A percentile compares a stretch with the other conserved stretches of the same genome.
These are phyloP conservation scores for Lentinula aciculospora DNA, from an alignment of 768 basidiomycete genomes.

Conservation along the genomic window DNA sequence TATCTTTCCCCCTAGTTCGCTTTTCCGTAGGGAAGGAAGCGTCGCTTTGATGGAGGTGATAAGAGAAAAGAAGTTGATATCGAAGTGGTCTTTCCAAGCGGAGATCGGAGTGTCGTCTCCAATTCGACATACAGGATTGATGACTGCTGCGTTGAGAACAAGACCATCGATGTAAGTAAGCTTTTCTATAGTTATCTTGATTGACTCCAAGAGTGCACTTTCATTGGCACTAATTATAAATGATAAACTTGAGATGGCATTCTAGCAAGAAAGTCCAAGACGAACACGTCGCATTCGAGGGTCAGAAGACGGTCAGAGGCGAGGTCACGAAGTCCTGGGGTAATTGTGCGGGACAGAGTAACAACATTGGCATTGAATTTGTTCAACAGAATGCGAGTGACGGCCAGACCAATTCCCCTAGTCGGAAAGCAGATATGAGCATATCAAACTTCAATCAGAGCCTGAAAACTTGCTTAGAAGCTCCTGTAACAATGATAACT, in stretches of 20 bases:
- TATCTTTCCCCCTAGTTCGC: constrained; percentile 53
- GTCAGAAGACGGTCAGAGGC: constrained; percentile 40
- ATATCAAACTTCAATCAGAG: background rate
- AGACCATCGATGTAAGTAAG: constrained; percentile 71
- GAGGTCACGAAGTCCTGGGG: constrained; percentile 59
- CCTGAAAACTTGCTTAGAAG: constrained; percentile 54
- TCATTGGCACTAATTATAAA: constrained; percentile 49
- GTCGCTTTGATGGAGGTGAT: constrained; percentile 62
- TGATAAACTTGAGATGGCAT: constrained; percentile 5
- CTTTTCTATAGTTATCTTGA: constrained; percentile 42
- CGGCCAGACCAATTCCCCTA: constrained; percentile 75
- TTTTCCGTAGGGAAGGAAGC: constrained; percentile 64
- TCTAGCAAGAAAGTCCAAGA: constrained; percentile 15
- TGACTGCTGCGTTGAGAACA: constrained; percentile 77
- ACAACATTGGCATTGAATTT: constrained; percentile 65
- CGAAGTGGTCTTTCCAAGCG: constrained; percentile 69
- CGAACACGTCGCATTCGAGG: constrained; percentile 75
- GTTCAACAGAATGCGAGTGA: constrained; percentile 58
- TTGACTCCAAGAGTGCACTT: constrained; percentile 45
- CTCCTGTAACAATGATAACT: constrained; percentile 79
- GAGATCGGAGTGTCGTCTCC: constrained; percentile 43
- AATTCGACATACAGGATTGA: constrained; percentile 66
- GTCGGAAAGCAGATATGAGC: background rate
- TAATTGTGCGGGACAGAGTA: constrained; percentile 65
- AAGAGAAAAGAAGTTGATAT: constrained; percentile 85